These are phyloP conservation scores for Fusarium kyushuense DNA, from an alignment of 2,329 filamentous ascomycete genomes.

Conservation along the genomic window DNA sequence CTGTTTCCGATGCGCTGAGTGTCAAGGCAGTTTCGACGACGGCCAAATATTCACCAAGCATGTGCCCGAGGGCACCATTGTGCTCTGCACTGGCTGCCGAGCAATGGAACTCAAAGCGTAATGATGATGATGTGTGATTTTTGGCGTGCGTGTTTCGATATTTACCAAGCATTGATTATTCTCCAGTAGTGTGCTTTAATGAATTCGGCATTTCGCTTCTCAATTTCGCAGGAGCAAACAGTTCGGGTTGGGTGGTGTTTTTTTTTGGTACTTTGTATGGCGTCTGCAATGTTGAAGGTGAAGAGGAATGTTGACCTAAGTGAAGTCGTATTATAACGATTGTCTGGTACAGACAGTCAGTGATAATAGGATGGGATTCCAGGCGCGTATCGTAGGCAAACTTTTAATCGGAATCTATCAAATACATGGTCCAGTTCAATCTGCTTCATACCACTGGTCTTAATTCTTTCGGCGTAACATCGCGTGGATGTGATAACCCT, in stretches of 20 bases:
- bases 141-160: slow-evolving; percentile 28
- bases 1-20: slow-evolving; percentile 85
- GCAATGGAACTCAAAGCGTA: slow-evolving; percentile 69
- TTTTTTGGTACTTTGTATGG: slow-evolving; percentile 19
- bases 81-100: slow-evolving; percentile 72
- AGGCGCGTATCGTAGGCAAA: slow-evolving; percentile 7
- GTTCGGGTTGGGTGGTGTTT: slow-evolving; percentile 5
- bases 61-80: slow-evolving; percentile 61
- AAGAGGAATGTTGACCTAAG: slow-evolving; percentile 11
- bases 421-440: slow-evolving; percentile 19
- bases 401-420: slow-evolving; percentile 30
- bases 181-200: slow-evolving; percentile 11
- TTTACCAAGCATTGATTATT: slow-evolving; percentile 15
- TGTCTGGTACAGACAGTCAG: slow-evolving; percentile 11
- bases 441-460: background rate
- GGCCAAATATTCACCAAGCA: slow-evolving; percentile 74
- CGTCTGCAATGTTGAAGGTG: slow-evolving; percentile 15
- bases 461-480: background rate
- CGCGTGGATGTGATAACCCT: background rate
- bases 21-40: slow-evolving; percentile 71
- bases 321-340: slow-evolving; percentile 27
- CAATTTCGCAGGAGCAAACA: slow-evolving; percentile 15
- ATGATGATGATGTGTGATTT: slow-evolving; percentile 39
- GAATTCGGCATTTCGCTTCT: slow-evolving; percentile 10
- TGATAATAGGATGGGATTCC: slow-evolving; percentile 8